These are phyloP conservation scores for Trifolium repens DNA, from an alignment of 306 rosid genomes.

Conservation along the genomic window DNA sequence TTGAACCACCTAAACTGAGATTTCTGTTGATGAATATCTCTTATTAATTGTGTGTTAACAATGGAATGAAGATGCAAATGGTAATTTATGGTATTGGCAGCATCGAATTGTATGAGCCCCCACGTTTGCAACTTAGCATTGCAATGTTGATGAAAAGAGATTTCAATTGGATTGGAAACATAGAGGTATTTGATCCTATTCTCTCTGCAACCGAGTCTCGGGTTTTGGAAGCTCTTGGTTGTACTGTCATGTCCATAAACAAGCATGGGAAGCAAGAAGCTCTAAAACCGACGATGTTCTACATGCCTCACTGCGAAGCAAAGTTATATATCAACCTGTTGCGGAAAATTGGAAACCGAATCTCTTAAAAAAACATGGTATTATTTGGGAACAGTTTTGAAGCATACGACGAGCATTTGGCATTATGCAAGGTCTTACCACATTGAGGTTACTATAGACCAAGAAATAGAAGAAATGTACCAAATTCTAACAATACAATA, in stretches of 20 bases:
- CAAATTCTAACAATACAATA: no score
- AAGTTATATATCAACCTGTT: slow-evolving; percentile 78
- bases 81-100: slow-evolving; percentile 89
- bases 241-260: slow-evolving; percentile 65
- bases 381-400: slow-evolving; percentile 86
- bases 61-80: slow-evolving; percentile 57
- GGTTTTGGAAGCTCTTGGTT: slow-evolving; percentile 65
- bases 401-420: slow-evolving; percentile 59
- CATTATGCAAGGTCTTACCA: slow-evolving; percentile 45
- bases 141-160: slow-evolving; percentile 63
- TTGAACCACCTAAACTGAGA: no score
- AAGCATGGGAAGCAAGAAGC: slow-evolving; percentile 76
- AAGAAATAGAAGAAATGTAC: no score
- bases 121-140: slow-evolving; percentile 70
- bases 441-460: no score
- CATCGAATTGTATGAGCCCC: slow-evolving; percentile 69
- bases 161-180: slow-evolving; percentile 65
- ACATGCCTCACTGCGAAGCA: slow-evolving; percentile 93
- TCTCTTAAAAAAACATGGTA: slow-evolving; percentile 60
- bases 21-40: no score
- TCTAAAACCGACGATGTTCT: slow-evolving; percentile 61
- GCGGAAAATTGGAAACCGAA: slow-evolving; percentile 68
- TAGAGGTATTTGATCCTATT: slow-evolving; percentile 85
- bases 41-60: no score
- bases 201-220: slow-evolving; percentile 67